Base-by-base conservation (phyloP, 768 basidiomycete genomes). In the Austroboletus eburneus region DNA sequence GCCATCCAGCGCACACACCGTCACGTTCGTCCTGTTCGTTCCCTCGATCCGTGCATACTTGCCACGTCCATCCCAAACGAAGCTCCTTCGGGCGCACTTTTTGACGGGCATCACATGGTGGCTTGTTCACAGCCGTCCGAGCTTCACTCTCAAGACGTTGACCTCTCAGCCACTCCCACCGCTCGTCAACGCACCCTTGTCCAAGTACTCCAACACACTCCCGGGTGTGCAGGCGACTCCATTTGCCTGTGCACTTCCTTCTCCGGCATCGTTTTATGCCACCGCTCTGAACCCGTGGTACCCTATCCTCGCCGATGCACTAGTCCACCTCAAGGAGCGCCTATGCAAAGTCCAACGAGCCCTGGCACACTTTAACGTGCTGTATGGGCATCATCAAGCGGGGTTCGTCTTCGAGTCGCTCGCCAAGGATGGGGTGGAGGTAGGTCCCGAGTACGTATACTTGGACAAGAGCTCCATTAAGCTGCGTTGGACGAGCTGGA, bases 11-110 rank as follows among this genome's bases (percentile, higher is more conserved):
- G 79, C 81, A 64, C 86, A 88, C 52, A 71, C 85, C 12, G 76
- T 87, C 29, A 89, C 86, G 0, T 84, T 83, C 2, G 71, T 76
- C 9, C 54, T 84, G 23, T 85, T 85, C 68, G 48, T 85, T n/a
- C 73, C 79, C 0, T 73, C 83, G 1, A 45, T 80, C 34, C 63
- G 73, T 12, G 71, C 71, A 2, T 57, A 68, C 48, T 52, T 79
- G 43, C 78, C 83, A 67, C 86, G 80, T 52, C 64, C 82, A 2
- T 79, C 77, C 0, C 74, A 78, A 46, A 68, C 67, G 4, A 62
- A 76, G 14, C 68, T 87, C 13, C 71, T 89, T n/a, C 77, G 75
- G 8, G 67, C 73, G 2, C 84, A 83, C 64, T 75, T 87, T 53
- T 65, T 73, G 7, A 65, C 69, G 18, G 65, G 66, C 16, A 70